These are phyloP conservation scores for Bipolaris victoriae DNA, from an alignment of 2,329 filamentous ascomycete genomes.

Conservation along the genomic window DNA sequence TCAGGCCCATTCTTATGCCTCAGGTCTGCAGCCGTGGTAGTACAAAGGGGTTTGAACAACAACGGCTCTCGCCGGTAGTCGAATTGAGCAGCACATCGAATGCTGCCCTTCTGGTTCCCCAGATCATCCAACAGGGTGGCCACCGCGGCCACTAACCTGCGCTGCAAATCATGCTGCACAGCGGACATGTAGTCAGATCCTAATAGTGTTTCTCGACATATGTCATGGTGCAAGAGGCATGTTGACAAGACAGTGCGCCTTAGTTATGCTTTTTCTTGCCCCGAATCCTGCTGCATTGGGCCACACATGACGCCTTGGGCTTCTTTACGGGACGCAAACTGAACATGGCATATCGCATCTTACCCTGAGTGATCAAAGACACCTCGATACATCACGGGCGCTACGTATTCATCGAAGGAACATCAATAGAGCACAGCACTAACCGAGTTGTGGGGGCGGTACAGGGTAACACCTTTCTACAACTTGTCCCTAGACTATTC, in stretches of 20 bases:
- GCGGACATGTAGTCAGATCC: slow-evolving; percentile 30
- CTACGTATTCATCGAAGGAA: slow-evolving; percentile 27
- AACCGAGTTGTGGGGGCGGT: slow-evolving; percentile 37
- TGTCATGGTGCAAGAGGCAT: slow-evolving; percentile 33
- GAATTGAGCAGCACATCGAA: slow-evolving; percentile 34
- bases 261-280: slow-evolving; percentile 41
- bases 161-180: slow-evolving; percentile 37
- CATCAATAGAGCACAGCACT: slow-evolving; percentile 34
- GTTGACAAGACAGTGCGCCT: slow-evolving; percentile 42
- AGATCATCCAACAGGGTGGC: slow-evolving; percentile 26
- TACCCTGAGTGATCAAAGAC: slow-evolving; percentile 30
- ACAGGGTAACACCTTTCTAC: slow-evolving; percentile 37
- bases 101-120: slow-evolving; percentile 35
- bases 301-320: slow-evolving; percentile 31
- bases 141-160: slow-evolving; percentile 20
- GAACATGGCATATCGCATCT: slow-evolving; percentile 27
- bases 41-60: slow-evolving; percentile 40
- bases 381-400: slow-evolving; percentile 33
- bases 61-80: slow-evolving; percentile 38
- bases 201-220: slow-evolving; percentile 39
- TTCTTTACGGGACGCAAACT: slow-evolving; percentile 27
- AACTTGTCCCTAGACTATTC: slow-evolving; percentile 27
- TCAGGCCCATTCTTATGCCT: slow-evolving; percentile 29
- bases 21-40: slow-evolving; percentile 23
- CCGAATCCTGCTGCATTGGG: slow-evolving; percentile 27